Evolutionary conservation across 305 asterid species (phyloP).

Genomic region (Ajuga reptans): DNA sequence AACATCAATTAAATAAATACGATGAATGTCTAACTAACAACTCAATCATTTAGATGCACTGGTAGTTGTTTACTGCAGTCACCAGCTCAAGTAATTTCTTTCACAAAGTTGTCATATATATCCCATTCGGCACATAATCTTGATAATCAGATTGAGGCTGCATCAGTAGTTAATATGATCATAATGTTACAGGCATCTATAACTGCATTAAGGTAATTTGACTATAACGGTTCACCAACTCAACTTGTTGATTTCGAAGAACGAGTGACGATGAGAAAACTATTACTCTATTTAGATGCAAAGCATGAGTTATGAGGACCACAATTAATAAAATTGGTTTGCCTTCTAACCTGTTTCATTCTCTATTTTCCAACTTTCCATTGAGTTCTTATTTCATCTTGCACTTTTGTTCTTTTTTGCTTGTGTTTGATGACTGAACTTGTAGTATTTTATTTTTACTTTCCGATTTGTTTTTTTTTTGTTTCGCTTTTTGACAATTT

Average conservation of each 20-base stretch:
- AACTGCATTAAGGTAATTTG: not conserved
- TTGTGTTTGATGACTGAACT: not conserved
- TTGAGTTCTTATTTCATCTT: not conserved
- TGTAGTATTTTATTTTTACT: not conserved
- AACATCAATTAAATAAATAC: not conserved
- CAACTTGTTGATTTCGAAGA: not conserved
- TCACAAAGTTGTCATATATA: too few species aligned
- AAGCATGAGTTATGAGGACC: not conserved
- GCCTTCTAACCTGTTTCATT: not conserved
- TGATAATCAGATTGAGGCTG: too few species aligned
- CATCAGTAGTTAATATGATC: too few species aligned
- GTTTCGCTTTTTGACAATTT: not conserved
- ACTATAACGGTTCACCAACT: not conserved
- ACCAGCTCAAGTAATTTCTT: not conserved
- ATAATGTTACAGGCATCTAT: too few species aligned
- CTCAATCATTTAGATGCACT: not conserved
- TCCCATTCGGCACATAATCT: too few species aligned
- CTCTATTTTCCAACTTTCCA: not conserved
- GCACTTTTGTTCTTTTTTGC: not conserved
- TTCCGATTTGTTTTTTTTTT: not conserved
- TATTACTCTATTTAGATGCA: not conserved
- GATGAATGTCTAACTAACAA: not conserved
- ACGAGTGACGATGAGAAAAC: not conserved
- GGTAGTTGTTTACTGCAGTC: not conserved
- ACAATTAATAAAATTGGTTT: not conserved